Evolutionary conservation across 169 alveolate species (phyloP).

Genomic region (Eimeria necatrix): DNA sequence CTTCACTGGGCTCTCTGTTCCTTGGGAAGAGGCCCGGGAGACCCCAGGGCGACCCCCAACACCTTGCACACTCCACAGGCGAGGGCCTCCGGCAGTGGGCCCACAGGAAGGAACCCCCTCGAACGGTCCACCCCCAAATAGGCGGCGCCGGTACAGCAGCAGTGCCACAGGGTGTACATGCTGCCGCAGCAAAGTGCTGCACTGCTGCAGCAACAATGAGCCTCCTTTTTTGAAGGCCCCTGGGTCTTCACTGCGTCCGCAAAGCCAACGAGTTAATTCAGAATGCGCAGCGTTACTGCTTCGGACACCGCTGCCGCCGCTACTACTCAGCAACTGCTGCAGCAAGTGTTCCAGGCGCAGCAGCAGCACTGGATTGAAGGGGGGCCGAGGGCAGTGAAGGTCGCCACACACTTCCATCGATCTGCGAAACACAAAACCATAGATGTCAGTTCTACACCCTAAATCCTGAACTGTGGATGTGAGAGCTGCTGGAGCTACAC

Average conservation of each 20-base stretch:
- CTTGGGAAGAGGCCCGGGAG: background rate
- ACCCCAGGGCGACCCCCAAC: background rate
- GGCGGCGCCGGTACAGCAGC: conserved; percentile 29
- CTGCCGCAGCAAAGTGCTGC: conserved; percentile 12
- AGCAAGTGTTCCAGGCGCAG: conserved; percentile 39
- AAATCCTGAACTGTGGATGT: background rate
- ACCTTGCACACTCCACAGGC: background rate
- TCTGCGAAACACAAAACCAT: background rate
- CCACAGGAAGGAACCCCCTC: background rate
- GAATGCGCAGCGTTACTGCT: background rate
- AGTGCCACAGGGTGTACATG: conserved; percentile 67
- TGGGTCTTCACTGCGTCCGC: conserved; percentile 43
- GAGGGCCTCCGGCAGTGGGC: conserved; percentile 7
- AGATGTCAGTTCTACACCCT: background rate
- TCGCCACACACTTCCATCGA: conserved; percentile 76
- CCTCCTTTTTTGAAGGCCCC: background rate
- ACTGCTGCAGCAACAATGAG: conserved; percentile 21
- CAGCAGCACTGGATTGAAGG: conserved; percentile 66
- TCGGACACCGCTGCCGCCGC: conserved; percentile 23
- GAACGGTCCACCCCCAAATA: conserved; percentile 24
- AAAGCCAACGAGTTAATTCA: background rate
- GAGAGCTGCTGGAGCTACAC: background rate
- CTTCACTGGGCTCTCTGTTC: background rate
- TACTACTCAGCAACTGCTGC: conserved; percentile 54
- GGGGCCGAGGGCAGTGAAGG: conserved; percentile 59